Conservation (phyloP, 257 asterid genomes). For the Mitragyna speciosa region DNA sequence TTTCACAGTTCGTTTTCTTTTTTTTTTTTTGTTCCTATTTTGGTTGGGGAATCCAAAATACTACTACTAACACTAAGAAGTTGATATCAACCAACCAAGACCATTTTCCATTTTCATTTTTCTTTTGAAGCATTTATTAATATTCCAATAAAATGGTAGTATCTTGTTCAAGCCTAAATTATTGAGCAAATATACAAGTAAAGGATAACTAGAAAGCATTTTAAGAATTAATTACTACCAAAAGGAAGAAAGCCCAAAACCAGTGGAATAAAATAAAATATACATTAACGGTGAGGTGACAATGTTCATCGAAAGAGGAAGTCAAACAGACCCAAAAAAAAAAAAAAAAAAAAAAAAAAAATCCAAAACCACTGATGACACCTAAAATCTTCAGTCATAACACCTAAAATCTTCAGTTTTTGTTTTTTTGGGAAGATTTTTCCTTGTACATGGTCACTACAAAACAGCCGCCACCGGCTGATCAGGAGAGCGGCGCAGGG, state of each 20-base stretch:
- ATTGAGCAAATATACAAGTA: too few relatives aligned
- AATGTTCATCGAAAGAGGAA: too few relatives aligned
- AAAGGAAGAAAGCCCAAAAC: too few relatives aligned
- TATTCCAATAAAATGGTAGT: background rate
- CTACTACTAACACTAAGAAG: too few relatives aligned
- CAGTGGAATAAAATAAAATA: background rate
- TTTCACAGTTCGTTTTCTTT: too few relatives aligned
- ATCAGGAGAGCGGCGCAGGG: constrained; percentile 56
- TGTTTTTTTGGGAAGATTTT: too few relatives aligned
- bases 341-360: background rate
- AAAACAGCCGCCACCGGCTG: constrained; percentile 3
- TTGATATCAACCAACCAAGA: background rate
- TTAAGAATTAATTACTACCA: background rate
- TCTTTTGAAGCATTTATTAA: background rate
- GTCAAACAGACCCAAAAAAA: background rate
- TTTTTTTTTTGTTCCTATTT: too few relatives aligned
- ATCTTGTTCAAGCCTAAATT: background rate
- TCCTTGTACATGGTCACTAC: too few relatives aligned
- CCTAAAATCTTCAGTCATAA: too few relatives aligned
- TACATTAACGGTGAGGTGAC: background rate
- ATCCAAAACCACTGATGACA: background rate
- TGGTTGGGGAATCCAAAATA: background rate
- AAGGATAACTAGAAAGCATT: too few relatives aligned
- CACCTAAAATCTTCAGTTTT: too few relatives aligned
- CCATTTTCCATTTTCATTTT: background rate